phyloP scores from a whole-genome alignment of 768 basidiomycete species.

The Pseudohyphozyma bogoriensis region DNA sequence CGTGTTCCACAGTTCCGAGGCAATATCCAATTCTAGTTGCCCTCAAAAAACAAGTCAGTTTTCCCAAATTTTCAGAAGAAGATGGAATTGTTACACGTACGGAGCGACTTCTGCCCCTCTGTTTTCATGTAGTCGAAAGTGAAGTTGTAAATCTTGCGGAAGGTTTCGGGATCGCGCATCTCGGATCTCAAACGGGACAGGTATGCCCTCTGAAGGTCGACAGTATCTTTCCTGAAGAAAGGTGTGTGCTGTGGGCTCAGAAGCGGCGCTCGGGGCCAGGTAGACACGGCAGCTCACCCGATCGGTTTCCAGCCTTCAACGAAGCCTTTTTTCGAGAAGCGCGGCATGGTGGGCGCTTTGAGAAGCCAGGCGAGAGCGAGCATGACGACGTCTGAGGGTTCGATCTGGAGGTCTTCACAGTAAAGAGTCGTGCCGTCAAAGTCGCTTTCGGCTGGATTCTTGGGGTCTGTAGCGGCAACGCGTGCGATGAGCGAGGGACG shows the following conservation, averaged over 20 bases:
- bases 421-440: conserved; percentile 71
- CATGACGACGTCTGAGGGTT: conserved; percentile 72
- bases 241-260: conserved; percentile 1
- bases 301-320: conserved; percentile 66
- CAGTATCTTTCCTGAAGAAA: conserved; percentile 53
- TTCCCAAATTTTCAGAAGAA: conserved; percentile 1
- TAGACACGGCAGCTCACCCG: conserved; percentile 52
- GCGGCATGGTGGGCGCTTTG: conserved; percentile 60
- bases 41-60: background rate
- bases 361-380: conserved; percentile 72
- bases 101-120: conserved; percentile 69
- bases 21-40: conserved; percentile 53
- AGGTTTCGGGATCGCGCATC: conserved; percentile 61
- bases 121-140: conserved; percentile 69
- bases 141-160: conserved; percentile 64
- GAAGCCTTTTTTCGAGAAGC: conserved; percentile 64
- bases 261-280: background rate
- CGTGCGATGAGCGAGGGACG: too few relatives aligned
- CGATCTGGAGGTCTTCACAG: conserved; percentile 57
- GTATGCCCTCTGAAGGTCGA: conserved; percentile 51
- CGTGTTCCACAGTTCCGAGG: conserved; percentile 63
- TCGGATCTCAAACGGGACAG: conserved; percentile 51
- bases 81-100: conserved; percentile 42
- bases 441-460: conserved; percentile 53
- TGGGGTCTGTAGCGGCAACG: conserved; percentile 7